Evolutionary conservation across 2,329 filamentous ascomycete species (phyloP), one percentile per base, ranked within the genome.

Genomic region (Corniculantispora saksenae): DNA sequence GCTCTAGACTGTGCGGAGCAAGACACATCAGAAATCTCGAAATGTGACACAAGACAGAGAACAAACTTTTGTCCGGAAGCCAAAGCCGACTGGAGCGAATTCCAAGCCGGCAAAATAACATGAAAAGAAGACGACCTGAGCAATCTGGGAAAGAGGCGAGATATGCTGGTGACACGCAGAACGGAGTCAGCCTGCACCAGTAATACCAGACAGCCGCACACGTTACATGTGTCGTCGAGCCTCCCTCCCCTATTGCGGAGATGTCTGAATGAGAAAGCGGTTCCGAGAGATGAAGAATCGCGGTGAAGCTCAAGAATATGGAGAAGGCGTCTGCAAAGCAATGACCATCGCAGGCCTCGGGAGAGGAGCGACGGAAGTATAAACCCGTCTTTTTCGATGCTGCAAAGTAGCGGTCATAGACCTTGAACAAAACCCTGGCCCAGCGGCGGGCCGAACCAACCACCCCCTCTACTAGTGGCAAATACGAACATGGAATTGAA

Each of bases 261-360:
- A 29, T 48, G 25, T 15, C 6, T n/a, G n/a, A n/a, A n/a, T n/a
- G n/a, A n/a, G n/a, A n/a, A n/a, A n/a, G n/a, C n/a, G n/a, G 25
- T 19, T 29, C 32, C 15, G 13, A 17, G n/a, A 3, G 19, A 13
- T 60, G 23, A 5, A 21, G 43, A 25, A 60, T 60, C 57, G 58
- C 58, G 58, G 58, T 61, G 47, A 61, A 53, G 58, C 32, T 43
- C 15, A 29, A 43, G n/a, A 23, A 43, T 43, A 53, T 7, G 27
- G 51, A 38, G 51, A 6, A 35, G 25, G 6, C n/a, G n/a, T 17
- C 17, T 8, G 51, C 10, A 17, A 53, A 54, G 51, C 51, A 35
- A 23, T 55, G 29, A 38, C 51, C 32, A 57, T 13, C 8, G 35
- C 35, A 13, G 35, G 8, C 8, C 35, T 8, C 35, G 8, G 35